Conservation (phyloP, 2,329 filamentous ascomycete species). For the Decorospora gaudefroyi region DNA sequence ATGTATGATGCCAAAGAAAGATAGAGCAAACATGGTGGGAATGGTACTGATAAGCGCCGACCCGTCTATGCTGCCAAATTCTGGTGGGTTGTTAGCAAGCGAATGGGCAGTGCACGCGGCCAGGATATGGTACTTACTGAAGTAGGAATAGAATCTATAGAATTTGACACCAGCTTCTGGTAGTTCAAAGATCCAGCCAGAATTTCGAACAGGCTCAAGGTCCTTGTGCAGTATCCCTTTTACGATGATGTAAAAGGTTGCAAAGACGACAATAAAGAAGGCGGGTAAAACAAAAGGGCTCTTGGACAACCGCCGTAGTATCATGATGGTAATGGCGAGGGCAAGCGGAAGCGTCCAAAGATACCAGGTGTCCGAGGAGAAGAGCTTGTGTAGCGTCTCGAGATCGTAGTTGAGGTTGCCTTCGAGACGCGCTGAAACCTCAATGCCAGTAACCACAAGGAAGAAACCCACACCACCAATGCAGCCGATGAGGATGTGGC, state of each 20-base stretch:
- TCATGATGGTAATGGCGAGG: constrained; percentile 75
- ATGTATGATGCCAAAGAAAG: constrained; percentile 95
- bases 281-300: constrained; percentile 84
- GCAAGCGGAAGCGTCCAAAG: constrained; percentile 82
- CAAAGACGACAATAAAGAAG: constrained; percentile 80
- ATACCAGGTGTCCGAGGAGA: constrained; percentile 72
- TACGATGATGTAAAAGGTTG: constrained; percentile 78
- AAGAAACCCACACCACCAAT: constrained; percentile 98
- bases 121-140: constrained; percentile 67
- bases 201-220: constrained; percentile 66
- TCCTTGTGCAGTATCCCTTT: constrained; percentile 69
- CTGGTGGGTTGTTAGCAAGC: constrained; percentile 51
- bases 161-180: constrained; percentile 86
- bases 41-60: constrained; percentile 79
- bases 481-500: constrained; percentile 94
- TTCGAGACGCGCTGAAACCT: constrained; percentile 87
- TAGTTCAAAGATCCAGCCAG: constrained; percentile 90
- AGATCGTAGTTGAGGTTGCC: constrained; percentile 83
- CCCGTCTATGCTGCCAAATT: constrained; percentile 82
- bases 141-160: constrained; percentile 97
- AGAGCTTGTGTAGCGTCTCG: constrained; percentile 73
- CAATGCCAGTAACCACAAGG: constrained; percentile 84
- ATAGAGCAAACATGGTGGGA: constrained; percentile 93
- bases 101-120: not conserved
- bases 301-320: constrained; percentile 73